Evolutionary conservation across 2,329 filamentous ascomycete species (phyloP).

Genomic region (Sordariomycetes sp.): DNA sequence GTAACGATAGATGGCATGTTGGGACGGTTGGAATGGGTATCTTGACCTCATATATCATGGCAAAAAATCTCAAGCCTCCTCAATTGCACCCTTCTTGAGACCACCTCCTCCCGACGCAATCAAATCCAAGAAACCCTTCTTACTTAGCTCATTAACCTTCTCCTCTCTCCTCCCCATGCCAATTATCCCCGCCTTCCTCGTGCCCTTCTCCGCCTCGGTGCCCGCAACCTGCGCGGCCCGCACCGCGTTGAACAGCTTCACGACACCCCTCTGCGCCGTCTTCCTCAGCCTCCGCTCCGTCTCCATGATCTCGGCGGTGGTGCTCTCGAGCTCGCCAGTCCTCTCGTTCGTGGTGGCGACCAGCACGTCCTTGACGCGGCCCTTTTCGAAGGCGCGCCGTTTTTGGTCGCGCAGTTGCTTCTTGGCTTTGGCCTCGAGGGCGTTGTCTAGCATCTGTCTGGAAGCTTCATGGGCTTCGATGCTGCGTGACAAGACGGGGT

Average conservation of each 20-base stretch:
- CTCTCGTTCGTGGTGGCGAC: constrained; percentile 47
- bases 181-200: constrained; percentile 63
- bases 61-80: constrained; percentile 39
- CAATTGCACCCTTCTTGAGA: constrained; percentile 48
- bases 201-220: constrained; percentile 62
- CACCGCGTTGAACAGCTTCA: constrained; percentile 94
- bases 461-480: constrained; percentile 64
- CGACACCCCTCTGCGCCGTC: constrained; percentile 85
- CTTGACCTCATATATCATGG: background rate
- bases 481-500: constrained; percentile 86
- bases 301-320: constrained; percentile 49
- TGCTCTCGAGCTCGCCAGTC: constrained; percentile 30
- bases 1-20: background rate
- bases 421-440: constrained; percentile 73
- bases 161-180: constrained; percentile 76
- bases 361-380: constrained; percentile 79
- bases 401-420: constrained; percentile 74
- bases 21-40: background rate
- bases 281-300: constrained; percentile 75
- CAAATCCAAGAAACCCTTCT: constrained; percentile 90
- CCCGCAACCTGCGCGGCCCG: constrained; percentile 86
- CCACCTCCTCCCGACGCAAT: constrained; percentile 59
- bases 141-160: constrained; percentile 90
- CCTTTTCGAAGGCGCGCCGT: constrained; percentile 71
- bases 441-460: constrained; percentile 62